phyloP scores from a whole-genome alignment of 768 basidiomycete genomes.

The Rhizopogon rudus region DNA sequence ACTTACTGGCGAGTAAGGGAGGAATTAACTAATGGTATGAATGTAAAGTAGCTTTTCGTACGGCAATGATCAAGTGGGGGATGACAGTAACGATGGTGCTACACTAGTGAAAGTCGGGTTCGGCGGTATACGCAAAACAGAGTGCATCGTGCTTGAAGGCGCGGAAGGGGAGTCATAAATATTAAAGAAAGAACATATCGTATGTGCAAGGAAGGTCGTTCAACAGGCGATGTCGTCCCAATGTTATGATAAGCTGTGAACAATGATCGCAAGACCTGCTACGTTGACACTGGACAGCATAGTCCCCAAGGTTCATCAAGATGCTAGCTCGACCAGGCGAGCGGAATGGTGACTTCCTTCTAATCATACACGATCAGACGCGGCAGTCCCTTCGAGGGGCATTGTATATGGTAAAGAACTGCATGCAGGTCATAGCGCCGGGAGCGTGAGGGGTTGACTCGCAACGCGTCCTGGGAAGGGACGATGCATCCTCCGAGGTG shows the following conservation, averaged over 20 bases:
- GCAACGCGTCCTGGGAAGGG: constrained; percentile 5
- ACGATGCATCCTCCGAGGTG: constrained; percentile 1
- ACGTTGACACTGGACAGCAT: not conserved
- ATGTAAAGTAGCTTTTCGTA: not conserved
- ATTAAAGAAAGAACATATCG: constrained; percentile 8
- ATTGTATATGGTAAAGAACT: constrained; percentile 43
- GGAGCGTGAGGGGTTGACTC: constrained; percentile 14
- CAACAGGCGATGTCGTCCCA: constrained; percentile 1
- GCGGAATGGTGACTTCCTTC: not conserved
- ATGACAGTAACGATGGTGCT: constrained; percentile 6
- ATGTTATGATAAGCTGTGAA: constrained; percentile 5
- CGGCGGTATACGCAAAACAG: not conserved
- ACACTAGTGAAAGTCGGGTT: constrained; percentile 11
- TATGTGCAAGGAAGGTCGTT: constrained; percentile 10
- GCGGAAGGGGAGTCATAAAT: not conserved
- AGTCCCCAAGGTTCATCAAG: not conserved
- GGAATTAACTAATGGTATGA: not conserved
- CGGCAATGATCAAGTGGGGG: not conserved
- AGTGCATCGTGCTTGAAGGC: constrained; percentile 3
- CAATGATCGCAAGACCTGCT: constrained; percentile 7
- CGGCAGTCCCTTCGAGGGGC: constrained; percentile 13
- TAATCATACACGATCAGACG: constrained; percentile 6
- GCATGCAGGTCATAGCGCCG: constrained; percentile 43
- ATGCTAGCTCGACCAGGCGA: not conserved
- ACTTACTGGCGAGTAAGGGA: not conserved